A percentile compares a stretch with the other conserved stretches of the same genome.
Conservation (phyloP, 495 filamentous ascomycete genomes). For the Delitschia confertaspora region DNA sequence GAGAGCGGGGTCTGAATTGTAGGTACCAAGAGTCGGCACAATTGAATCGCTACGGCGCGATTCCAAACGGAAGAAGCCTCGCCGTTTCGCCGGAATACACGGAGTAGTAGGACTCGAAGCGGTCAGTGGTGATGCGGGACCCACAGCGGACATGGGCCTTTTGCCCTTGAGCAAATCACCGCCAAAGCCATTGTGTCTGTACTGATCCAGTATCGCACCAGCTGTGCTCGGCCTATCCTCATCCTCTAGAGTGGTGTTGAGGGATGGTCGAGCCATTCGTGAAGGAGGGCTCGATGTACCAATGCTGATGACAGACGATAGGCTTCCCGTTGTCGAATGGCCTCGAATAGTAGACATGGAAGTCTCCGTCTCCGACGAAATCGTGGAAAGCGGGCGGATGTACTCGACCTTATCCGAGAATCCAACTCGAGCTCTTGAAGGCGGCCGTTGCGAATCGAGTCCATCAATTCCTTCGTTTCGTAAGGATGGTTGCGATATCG, state of each 20-base stretch:
- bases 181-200: constrained; percentile 7
- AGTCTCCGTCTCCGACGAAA: constrained; percentile 66
- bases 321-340: constrained; percentile 55
- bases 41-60: constrained; percentile 17
- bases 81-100: constrained; percentile 25
- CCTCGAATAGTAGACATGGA: constrained; percentile 52
- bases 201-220: constrained; percentile 41
- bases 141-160: constrained; percentile 29
- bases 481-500: constrained; percentile 26
- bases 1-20: constrained; percentile 20
- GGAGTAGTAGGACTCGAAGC: constrained; percentile 21
- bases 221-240: constrained; percentile 44
- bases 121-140: constrained; percentile 13
- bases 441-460: constrained; percentile 32
- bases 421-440: constrained; percentile 47
- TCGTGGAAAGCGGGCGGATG: constrained; percentile 62
- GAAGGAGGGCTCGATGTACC: constrained; percentile 33
- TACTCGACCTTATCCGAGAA: constrained; percentile 56
- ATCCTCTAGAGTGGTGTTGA: constrained; percentile 33
- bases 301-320: constrained; percentile 52
- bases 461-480: constrained; percentile 9
- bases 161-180: constrained; percentile 27
- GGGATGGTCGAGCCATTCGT: constrained; percentile 28
- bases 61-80: constrained; percentile 26
- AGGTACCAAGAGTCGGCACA: constrained; percentile 4